These are phyloP conservation scores for Lathyrus aphaca DNA, from an alignment of 306 rosid genomes.

Conservation along the genomic window DNA sequence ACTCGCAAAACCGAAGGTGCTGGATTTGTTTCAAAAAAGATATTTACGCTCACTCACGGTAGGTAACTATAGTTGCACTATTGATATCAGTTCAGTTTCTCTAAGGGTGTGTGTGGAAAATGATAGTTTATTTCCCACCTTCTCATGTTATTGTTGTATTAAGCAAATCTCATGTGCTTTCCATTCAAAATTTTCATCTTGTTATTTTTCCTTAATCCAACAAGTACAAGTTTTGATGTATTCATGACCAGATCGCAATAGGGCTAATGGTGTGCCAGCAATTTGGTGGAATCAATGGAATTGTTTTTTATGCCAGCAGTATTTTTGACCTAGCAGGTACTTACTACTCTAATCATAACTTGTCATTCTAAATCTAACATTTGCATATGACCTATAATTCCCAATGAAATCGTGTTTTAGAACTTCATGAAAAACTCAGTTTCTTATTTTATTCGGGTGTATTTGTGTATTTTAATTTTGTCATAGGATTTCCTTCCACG, in stretches of 20 bases:
- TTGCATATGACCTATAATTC: conserved; percentile 6
- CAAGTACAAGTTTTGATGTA: not conserved
- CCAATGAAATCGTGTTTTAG: not conserved
- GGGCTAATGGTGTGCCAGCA: conserved; percentile 95
- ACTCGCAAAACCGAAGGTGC: conserved; percentile 70
- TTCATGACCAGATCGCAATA: conserved; percentile 67
- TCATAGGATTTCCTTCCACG: conserved; percentile 68
- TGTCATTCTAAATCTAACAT: conserved; percentile 19
- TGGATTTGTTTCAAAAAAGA: conserved; percentile 82
- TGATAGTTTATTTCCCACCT: not conserved
- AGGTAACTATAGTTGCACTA: conserved; percentile 30
- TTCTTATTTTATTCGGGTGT: conserved; percentile 17
- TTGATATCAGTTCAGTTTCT: conserved; percentile 19
- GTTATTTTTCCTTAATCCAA: too few species aligned
- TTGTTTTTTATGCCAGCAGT: conserved; percentile 73
- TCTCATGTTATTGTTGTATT: conserved; percentile 1
- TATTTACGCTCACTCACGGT: conserved; percentile 73
- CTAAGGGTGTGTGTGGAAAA: not conserved
- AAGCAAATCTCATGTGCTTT: not conserved
- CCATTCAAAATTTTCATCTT: not conserved
- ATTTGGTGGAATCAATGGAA: conserved; percentile 87
- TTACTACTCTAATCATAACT: not conserved
- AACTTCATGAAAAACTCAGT: conserved; percentile 29
- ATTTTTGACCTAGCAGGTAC: conserved; percentile 87
- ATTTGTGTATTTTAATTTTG: conserved; percentile 5